Base-by-base conservation (phyloP, 192 early-diverging fungal species). In the Helicostylum pulchrum region DNA sequence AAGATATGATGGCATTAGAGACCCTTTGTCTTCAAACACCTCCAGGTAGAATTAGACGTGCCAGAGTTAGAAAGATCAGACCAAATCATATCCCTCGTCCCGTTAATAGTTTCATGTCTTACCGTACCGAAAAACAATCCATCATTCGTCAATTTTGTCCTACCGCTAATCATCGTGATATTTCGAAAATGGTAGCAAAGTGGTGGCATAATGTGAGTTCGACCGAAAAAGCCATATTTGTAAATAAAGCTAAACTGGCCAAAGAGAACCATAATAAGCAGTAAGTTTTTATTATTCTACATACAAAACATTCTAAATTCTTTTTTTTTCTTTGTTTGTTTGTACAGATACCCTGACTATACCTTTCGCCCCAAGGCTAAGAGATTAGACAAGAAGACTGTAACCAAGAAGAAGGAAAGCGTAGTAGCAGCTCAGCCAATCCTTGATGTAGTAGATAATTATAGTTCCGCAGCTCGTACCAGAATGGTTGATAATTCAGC, bases 31-130 rank as follows among this genome's bases (percentile, higher is more conserved):
- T 59, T 7, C 20, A 26, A 7, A 23, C 36, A 11, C 51, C 62
- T 8, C 8, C 6, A 2, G 51, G 62, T 17, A 50, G 51, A 19
- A 17, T 11, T 19, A 52, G 62, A 54, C 36, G 49, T 0, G 20
- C 36, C 6, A 30, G 51, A 53, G 11, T 44, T n/a, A 34, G 62
- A 23, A 64, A 64, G 39, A 15, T 26, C 1, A 53, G 43, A n/a
- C 62, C 49, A 9, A 21, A 53, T 11, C 62, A 64, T 51, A 53
- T 64, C 4, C 62, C 62, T 52, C 61, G 85, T 26, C 87, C 87
- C 21, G 79, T 79, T 51, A 88, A 88, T 58, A 86, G 84, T 42
- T 88, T 88, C 55, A 81, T 88, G 78, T 66, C 78, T 8, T 88
- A 83, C 62, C 79, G 87, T 39, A 73, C 77, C 26, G 77, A 83